Conservation (phyloP, 2,329 filamentous ascomycete genomes). For the Sordariomycetes sp. region DNA sequence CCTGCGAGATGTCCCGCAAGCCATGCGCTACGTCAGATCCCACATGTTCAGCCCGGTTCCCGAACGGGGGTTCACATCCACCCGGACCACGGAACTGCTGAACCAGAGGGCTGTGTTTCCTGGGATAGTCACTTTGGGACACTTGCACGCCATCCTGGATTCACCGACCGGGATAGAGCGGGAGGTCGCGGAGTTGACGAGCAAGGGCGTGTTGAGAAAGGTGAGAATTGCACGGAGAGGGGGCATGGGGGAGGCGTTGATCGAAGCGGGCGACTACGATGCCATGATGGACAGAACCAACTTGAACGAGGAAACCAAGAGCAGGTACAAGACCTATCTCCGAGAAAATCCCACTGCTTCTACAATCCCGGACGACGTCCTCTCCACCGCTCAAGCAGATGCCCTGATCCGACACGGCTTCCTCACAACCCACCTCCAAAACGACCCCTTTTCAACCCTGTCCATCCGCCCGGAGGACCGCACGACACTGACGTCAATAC, state of each 20-base stretch:
- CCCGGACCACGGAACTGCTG: constrained; percentile 53
- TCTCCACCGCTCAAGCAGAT: constrained; percentile 39
- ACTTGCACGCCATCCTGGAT: constrained; percentile 54
- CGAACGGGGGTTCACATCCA: constrained; percentile 53
- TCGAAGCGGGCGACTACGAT: constrained; percentile 49
- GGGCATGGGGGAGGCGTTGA: constrained; percentile 54
- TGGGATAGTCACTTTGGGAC: constrained; percentile 55
- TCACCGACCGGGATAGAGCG: constrained; percentile 58
- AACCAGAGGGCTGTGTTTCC: constrained; percentile 51
- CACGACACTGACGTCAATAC: constrained; percentile 49
- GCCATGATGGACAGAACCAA: constrained; percentile 26
- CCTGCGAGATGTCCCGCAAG: constrained; percentile 54
- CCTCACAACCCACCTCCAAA: constrained; percentile 36
- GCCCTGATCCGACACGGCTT: constrained; percentile 58
- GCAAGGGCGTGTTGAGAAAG: constrained; percentile 48
- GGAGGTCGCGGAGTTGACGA: constrained; percentile 53
- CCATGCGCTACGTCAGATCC: constrained; percentile 50
- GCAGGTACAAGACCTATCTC: constrained; percentile 43
- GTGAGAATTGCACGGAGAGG: constrained; percentile 54
- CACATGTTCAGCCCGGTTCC: constrained; percentile 59
- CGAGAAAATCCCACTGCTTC: constrained; percentile 35
- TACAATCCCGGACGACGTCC: constrained; percentile 13
- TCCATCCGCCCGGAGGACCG: constrained; percentile 42
- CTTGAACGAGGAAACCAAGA: constrained; percentile 32
- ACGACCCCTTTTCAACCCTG: constrained; percentile 23